phyloP scores from a whole-genome alignment of 352 stramenopile genomes.

The Phytophthora boehmeriae region DNA sequence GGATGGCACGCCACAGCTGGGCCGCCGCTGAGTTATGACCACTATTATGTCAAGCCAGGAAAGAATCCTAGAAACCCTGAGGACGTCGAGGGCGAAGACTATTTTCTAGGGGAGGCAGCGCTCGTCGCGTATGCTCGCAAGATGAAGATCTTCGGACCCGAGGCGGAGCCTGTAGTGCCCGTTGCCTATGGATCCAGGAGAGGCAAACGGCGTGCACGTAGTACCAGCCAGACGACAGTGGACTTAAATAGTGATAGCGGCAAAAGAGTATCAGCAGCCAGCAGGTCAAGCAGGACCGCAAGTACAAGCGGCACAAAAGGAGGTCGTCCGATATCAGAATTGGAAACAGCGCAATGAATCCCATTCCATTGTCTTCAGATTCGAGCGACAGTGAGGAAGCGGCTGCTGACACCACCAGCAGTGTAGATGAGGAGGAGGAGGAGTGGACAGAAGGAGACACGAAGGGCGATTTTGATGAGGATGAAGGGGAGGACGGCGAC shows the following conservation, averaged over 20 bases:
- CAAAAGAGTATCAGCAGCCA: constrained; percentile 11
- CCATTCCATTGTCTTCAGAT: constrained; percentile 32
- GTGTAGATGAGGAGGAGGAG: constrained; percentile 16
- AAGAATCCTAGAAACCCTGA: constrained; percentile 23
- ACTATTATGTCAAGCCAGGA: constrained; percentile 51
- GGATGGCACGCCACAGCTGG: constrained; percentile 31
- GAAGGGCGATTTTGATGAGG: constrained; percentile 21
- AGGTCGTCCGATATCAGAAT: constrained; percentile 9
- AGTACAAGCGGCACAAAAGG: constrained; percentile 16
- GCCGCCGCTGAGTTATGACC: constrained; percentile 41
- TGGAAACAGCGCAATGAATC: constrained; percentile 18
- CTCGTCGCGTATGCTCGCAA: constrained; percentile 38
- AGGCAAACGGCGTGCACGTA: constrained; percentile 17
- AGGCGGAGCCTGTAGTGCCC: constrained; percentile 3
- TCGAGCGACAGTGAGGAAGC: constrained; percentile 23
- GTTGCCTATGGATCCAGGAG: neutral
- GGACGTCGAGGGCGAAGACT: constrained; percentile 40
- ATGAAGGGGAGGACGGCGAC: constrained; percentile 30
- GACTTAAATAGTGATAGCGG: constrained; percentile 8
- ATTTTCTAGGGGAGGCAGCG: constrained; percentile 46
- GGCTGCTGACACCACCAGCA: constrained; percentile 11
- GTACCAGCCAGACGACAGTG: constrained; percentile 3
- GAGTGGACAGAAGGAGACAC: constrained; percentile 25
- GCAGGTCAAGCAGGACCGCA: constrained; percentile 1
- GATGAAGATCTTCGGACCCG: constrained; percentile 39